Conservation (phyloP, 805 yeast genomes). For the Phaffomyces thermotolerans region DNA sequence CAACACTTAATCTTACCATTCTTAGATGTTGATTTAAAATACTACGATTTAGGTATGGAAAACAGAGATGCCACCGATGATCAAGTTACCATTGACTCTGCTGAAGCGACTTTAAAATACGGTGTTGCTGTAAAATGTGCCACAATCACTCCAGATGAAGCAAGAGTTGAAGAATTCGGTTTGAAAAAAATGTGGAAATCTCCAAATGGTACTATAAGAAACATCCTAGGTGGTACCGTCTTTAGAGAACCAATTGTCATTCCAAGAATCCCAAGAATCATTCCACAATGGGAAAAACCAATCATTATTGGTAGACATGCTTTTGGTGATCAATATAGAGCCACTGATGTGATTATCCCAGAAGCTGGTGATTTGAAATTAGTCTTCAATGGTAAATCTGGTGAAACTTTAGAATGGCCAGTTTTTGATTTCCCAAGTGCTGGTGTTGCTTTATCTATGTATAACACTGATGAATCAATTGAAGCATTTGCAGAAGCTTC, state of each 20-base stretch:
- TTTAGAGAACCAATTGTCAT: constrained; percentile 95
- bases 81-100: constrained; percentile 82
- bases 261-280: constrained; percentile 78
- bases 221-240: constrained; percentile 92
- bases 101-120: constrained; percentile 79
- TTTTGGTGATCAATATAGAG: constrained; percentile 93
- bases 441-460: constrained; percentile 84
- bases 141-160: constrained; percentile 97
- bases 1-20: constrained; percentile 81
- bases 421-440: constrained; percentile 65
- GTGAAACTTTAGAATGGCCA: constrained; percentile 45
- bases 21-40: constrained; percentile 79
- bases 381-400: constrained; percentile 64
- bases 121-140: constrained; percentile 97
- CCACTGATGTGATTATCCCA: constrained; percentile 77
- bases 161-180: constrained; percentile 83
- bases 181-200: constrained; percentile 96
- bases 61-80: constrained; percentile 85
- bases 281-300: constrained; percentile 91
- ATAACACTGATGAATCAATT: constrained; percentile 90
- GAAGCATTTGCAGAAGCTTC: constrained; percentile 89
- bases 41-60: constrained; percentile 85
- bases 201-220: constrained; percentile 95
- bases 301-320: constrained; percentile 97
- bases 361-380: constrained; percentile 74